These are phyloP conservation scores for Lachancea dasiensis DNA, from an alignment of 805 yeast genomes.

Conservation along the genomic window DNA sequence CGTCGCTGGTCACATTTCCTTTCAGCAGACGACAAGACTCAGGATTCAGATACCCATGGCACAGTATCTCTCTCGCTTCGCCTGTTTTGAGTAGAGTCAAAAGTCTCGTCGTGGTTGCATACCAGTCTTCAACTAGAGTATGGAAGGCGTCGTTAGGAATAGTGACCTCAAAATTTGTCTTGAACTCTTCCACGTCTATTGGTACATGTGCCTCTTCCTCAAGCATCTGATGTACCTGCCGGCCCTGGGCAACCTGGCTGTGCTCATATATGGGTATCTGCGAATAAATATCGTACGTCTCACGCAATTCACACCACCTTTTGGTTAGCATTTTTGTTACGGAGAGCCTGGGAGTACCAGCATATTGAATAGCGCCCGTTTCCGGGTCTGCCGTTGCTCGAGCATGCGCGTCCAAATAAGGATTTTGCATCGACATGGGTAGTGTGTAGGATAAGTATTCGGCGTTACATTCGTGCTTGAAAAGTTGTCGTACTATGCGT, in stretches of 20 bases:
- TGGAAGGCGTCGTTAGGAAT: slow-evolving; percentile 23
- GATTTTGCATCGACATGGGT: slow-evolving; percentile 17
- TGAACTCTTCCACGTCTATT: slow-evolving; percentile 13
- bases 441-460: slow-evolving; percentile 14
- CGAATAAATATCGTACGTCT: slow-evolving; percentile 47
- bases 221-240: slow-evolving; percentile 39
- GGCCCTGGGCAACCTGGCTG: slow-evolving; percentile 43
- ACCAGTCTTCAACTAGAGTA: slow-evolving; percentile 33
- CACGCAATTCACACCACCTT: slow-evolving; percentile 64
- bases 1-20: slow-evolving; percentile 15
- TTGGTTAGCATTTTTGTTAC: slow-evolving; percentile 56
- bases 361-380: slow-evolving; percentile 8
- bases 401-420: slow-evolving; percentile 16
- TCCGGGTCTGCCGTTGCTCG: slow-evolving; percentile 8
- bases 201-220: slow-evolving; percentile 42
- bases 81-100: slow-evolving; percentile 40
- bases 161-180: slow-evolving; percentile 17
- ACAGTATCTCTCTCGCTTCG: slow-evolving; percentile 55
- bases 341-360: slow-evolving; percentile 21
- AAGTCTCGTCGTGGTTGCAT: slow-evolving; percentile 39
- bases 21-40: slow-evolving; percentile 12
- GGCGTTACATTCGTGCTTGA: slow-evolving; percentile 16
- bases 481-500: slow-evolving; percentile 13
- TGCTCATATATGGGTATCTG: slow-evolving; percentile 35
- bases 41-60: slow-evolving; percentile 46